Conservation (phyloP, 805 yeast genomes). For the Candida andamanensis region DNA sequence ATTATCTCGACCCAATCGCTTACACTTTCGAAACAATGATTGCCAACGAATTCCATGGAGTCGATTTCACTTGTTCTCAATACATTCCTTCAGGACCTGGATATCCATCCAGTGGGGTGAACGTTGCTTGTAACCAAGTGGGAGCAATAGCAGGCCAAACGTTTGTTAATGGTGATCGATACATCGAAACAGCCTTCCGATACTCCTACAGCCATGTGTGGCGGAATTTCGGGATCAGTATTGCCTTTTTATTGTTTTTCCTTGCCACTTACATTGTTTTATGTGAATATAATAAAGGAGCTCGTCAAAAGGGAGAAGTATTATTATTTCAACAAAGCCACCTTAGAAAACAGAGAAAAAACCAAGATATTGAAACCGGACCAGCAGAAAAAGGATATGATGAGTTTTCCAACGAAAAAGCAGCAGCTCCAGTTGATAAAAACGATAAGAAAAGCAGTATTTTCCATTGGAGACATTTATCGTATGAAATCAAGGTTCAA, state of each 20-base stretch:
- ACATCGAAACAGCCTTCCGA: slow-evolving; percentile 42
- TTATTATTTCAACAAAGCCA: slow-evolving; percentile 23
- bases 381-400: slow-evolving; percentile 19
- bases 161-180: slow-evolving; percentile 56
- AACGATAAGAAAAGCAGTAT: slow-evolving; percentile 12
- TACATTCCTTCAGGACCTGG: slow-evolving; percentile 58
- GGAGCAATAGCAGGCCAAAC: slow-evolving; percentile 56
- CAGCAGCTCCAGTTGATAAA: too few species aligned
- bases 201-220: slow-evolving; percentile 61
- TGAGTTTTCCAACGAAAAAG: slow-evolving; percentile 1
- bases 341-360: slow-evolving; percentile 26
- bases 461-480: slow-evolving; percentile 38
- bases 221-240: slow-evolving; percentile 71
- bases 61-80: slow-evolving; percentile 48
- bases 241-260: slow-evolving; percentile 47
- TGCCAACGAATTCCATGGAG: slow-evolving; percentile 59
- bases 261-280: slow-evolving; percentile 28
- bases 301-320: slow-evolving; percentile 42
- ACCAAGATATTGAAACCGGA: slow-evolving; percentile 19
- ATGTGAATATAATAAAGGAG: slow-evolving; percentile 37
- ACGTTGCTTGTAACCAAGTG: slow-evolving; percentile 51
- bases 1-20: slow-evolving; percentile 39
- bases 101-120: slow-evolving; percentile 28
- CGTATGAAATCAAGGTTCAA: slow-evolving; percentile 34
- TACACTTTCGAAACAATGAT: slow-evolving; percentile 53